These are phyloP conservation scores for Rhododendron williamsianum DNA, from an alignment of 148 eudicot genomes.

Conservation along the genomic window DNA sequence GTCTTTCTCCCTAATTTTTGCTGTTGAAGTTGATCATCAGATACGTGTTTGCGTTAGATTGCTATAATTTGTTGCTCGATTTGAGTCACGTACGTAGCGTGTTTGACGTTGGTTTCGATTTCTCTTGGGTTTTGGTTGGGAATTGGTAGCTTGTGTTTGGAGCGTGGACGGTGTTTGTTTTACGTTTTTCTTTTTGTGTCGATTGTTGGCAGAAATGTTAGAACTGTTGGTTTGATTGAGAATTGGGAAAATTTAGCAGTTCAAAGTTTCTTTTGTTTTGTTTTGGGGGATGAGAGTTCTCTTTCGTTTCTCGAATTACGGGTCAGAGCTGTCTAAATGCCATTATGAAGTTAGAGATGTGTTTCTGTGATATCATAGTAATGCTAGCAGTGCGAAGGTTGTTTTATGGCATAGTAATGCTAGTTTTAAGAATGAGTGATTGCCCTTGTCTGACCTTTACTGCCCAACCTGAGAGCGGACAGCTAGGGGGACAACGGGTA, in stretches of 20 bases:
- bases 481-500: neutral
- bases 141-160: neutral
- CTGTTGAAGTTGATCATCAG: neutral
- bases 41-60: neutral
- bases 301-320: neutral
- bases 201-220: neutral
- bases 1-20: neutral
- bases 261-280: neutral
- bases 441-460: neutral
- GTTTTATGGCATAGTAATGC: neutral
- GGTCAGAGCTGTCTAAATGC: neutral
- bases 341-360: neutral
- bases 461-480: neutral
- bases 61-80: constrained; percentile 4
- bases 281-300: constrained; percentile 2
- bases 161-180: neutral
- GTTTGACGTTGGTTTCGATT: neutral
- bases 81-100: neutral
- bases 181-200: neutral
- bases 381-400: neutral
- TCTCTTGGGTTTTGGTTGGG: neutral
- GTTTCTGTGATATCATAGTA: neutral
- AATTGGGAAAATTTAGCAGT: neutral
- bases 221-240: neutral
- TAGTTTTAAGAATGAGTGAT: neutral